Percentiles rank a stretch among this genome's conserved stretches.
Conservation (phyloP, 768 basidiomycete genomes). For the Lactifluus volemus region DNA sequence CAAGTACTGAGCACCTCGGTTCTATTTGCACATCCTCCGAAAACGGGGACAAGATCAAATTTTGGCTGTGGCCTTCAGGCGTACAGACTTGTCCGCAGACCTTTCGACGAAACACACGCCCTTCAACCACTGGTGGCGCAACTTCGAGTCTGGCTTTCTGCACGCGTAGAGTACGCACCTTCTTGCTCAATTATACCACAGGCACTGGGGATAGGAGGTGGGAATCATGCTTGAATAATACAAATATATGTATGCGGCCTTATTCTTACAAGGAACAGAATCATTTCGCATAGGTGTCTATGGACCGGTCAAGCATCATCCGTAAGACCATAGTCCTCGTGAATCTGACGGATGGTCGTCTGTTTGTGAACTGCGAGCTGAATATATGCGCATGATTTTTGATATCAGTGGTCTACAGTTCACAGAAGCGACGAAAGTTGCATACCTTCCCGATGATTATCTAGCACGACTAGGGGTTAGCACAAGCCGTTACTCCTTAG, state of each 20-base stretch:
- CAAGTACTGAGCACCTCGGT: too few relatives aligned
- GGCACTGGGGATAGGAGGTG: neutral
- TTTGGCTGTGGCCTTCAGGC: too few relatives aligned
- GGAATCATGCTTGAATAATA: neutral
- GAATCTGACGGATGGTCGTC: slow-evolving; percentile 65
- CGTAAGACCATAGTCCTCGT: slow-evolving; percentile 58
- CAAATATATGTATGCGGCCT: neutral
- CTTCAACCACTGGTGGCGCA: too few relatives aligned
- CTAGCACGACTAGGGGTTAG: slow-evolving; percentile 28
- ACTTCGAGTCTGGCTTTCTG: too few relatives aligned
- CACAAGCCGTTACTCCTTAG: neutral
- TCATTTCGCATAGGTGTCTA: neutral
- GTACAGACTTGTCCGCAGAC: too few relatives aligned
- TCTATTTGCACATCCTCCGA: too few relatives aligned
- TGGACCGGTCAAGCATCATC: slow-evolving; percentile 38
- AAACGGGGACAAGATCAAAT: too few relatives aligned
- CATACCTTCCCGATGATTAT: slow-evolving; percentile 69
- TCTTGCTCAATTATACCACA: too few relatives aligned
- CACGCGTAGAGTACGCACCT: too few relatives aligned
- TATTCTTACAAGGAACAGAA: neutral
- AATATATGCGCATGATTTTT: slow-evolving; percentile 10
- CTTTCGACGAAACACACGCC: too few relatives aligned
- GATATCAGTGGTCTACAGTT: neutral
- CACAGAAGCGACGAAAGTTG: neutral
- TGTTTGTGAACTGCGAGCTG: slow-evolving; percentile 67